phyloP scores from a whole-genome alignment of 306 rosid species.

The Pterocarpus santalinus region DNA sequence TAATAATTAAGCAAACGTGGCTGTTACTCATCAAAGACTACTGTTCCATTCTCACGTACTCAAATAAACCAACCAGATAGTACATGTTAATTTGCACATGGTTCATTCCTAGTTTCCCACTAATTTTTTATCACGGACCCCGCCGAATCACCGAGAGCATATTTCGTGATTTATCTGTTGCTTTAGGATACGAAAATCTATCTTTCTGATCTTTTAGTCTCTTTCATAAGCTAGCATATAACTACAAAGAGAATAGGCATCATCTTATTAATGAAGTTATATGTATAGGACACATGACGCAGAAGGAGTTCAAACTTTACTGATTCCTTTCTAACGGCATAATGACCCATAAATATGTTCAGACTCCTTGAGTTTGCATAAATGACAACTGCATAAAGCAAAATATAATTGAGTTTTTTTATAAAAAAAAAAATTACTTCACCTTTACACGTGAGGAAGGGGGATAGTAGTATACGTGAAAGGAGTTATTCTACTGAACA shows the following conservation, averaged over 20 bases:
- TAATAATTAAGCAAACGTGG: neutral
- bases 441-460: too few species aligned
- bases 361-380: too few species aligned
- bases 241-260: too few species aligned
- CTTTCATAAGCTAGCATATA: neutral
- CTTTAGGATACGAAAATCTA: slow-evolving; percentile 18
- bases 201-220: neutral
- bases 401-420: too few species aligned
- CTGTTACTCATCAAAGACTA: neutral
- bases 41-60: neutral
- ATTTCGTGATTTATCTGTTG: slow-evolving; percentile 9
- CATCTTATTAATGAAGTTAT: too few species aligned
- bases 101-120: neutral
- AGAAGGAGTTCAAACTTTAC: neutral
- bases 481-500: too few species aligned
- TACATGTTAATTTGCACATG: neutral
- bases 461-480: too few species aligned
- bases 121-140: slow-evolving; percentile 29
- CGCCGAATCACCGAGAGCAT: neutral
- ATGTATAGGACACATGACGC: neutral
- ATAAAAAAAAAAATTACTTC: too few species aligned
- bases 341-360: neutral
- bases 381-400: too few species aligned
- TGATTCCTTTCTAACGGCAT: neutral
- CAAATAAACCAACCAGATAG: neutral